Base-by-base conservation (phyloP, 2,329 filamentous ascomycete species). In the Iodosphaeria phyllophila region DNA sequence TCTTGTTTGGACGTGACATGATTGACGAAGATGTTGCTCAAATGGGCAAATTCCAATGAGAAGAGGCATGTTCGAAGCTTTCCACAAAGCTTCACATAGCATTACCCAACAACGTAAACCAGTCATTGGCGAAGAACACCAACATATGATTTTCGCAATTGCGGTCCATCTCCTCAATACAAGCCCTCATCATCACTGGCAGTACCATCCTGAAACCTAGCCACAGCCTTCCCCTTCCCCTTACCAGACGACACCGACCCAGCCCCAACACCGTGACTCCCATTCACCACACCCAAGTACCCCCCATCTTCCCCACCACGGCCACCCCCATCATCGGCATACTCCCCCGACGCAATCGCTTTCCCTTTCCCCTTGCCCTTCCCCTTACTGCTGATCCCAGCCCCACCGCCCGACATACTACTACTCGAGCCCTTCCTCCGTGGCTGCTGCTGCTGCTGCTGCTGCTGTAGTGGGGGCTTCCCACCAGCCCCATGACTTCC, bases 111-210 rank as follows among this genome's bases (percentile, higher is more conserved):
- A n/a, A n/a, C n/a, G n/a, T n/a, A n/a, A n/a, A n/a, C n/a, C n/a
- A n/a, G n/a, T n/a, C n/a, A n/a, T n/a, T n/a, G n/a, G n/a, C n/a
- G n/a, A n/a, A n/a, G n/a, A n/a, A n/a, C n/a, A n/a, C n/a, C n/a
- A n/a, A n/a, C n/a, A n/a, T n/a, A n/a, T n/a, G n/a, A n/a, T n/a
- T n/a, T n/a, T n/a, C n/a, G n/a, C n/a, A n/a, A n/a, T n/a, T n/a
- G n/a, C n/a, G n/a, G 15, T 17, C 16, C 18, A 24, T 13, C 13
- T 14, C 19, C 10, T 43, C 49, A 68, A 27, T 71, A 70, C 40
- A 70, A 35, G 7, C 52, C 62, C 23, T 69, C 64, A 25, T 70
- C 64, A 30, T 62, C 65, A 32, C 58, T 63, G 11, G 53, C 60
- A n/a, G 51, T 58, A 12, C 56, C 54, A n/a, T 64, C 53, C 35